These are phyloP conservation scores for Microdochium nivale DNA, from an alignment of 2,329 filamentous ascomycete species.

Conservation along the genomic window DNA sequence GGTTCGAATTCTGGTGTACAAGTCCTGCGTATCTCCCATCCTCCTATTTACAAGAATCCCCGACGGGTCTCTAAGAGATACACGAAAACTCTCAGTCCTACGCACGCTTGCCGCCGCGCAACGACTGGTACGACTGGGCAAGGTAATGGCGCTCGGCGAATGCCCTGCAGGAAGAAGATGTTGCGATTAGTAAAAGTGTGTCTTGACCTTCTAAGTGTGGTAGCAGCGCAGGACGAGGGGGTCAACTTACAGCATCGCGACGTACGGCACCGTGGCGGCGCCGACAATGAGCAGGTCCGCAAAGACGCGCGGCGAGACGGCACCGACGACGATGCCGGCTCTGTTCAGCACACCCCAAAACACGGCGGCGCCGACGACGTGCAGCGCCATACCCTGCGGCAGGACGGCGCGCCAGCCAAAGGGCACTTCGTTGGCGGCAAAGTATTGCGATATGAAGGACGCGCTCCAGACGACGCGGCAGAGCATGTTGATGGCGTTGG, in stretches of 20 bases:
- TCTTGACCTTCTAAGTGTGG: no score
- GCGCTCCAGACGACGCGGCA: conserved; percentile 77
- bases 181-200: conserved; percentile 14
- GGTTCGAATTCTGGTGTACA: no score
- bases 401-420: conserved; percentile 32
- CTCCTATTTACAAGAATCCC: no score
- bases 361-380: conserved; percentile 33
- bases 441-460: conserved; percentile 61
- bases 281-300: conserved; percentile 38
- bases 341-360: conserved; percentile 24
- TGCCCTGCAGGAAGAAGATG: conserved; percentile 27
- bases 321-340: conserved; percentile 14
- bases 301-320: conserved; percentile 23
- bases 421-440: conserved; percentile 34
- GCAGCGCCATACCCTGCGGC: conserved; percentile 32
- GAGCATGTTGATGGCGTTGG: conserved; percentile 85
- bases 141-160: conserved; percentile 47
- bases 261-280: conserved; percentile 40
- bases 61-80: no score
- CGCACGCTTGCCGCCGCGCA: conserved; percentile 24
- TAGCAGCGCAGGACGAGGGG: not conserved
- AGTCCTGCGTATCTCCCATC: no score
- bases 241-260: conserved; percentile 50
- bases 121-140: conserved; percentile 36
- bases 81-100: no score